phyloP scores from a whole-genome alignment of 208 protist species.

The Trypanosoma cruzi region DNA sequence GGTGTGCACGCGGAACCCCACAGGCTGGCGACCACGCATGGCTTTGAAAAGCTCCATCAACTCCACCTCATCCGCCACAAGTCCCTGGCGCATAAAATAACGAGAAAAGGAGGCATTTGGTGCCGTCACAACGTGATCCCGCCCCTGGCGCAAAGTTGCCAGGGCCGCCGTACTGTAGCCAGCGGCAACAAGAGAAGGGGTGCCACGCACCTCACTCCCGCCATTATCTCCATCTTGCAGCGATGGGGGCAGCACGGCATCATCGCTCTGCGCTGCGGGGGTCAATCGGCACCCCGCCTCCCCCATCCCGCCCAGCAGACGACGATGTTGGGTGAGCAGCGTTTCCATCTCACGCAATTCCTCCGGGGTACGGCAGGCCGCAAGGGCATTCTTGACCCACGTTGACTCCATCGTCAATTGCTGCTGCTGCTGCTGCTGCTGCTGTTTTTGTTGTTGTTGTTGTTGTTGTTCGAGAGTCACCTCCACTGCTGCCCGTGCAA shows the following conservation, averaged over 20 bases:
- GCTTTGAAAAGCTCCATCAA: conserved; percentile 60
- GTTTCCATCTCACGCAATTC: conserved; percentile 51
- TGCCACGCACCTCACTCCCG: background rate
- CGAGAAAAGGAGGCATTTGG: conserved; percentile 81
- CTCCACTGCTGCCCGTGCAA: conserved; percentile 49
- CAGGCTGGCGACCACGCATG: conserved; percentile 50
- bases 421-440: conserved; percentile 15
- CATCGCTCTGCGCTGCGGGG: background rate
- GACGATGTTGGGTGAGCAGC: background rate
- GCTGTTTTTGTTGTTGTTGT: conserved; percentile 16
- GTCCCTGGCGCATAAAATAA: conserved; percentile 74
- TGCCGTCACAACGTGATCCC: conserved; percentile 36
- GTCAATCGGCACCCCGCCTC: conserved; percentile 1
- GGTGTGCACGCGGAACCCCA: conserved; percentile 65
- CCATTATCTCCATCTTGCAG: conserved; percentile 15
- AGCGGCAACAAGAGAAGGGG: conserved; percentile 21
- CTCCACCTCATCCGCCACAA: conserved; percentile 69
- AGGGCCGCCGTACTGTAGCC: conserved; percentile 32
- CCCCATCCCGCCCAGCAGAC: background rate
- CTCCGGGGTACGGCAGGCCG: conserved; percentile 41
- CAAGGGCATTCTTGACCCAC: conserved; percentile 75
- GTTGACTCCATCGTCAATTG: conserved; percentile 43
- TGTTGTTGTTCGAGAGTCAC: conserved; percentile 38
- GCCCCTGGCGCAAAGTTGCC: conserved; percentile 38
- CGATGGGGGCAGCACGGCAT: conserved; percentile 1